Evolutionary conservation across 345 rosid genomes (phyloP), one percentile per base, ranked within the genome.

Genomic region (Cardamine occulta): DNA sequence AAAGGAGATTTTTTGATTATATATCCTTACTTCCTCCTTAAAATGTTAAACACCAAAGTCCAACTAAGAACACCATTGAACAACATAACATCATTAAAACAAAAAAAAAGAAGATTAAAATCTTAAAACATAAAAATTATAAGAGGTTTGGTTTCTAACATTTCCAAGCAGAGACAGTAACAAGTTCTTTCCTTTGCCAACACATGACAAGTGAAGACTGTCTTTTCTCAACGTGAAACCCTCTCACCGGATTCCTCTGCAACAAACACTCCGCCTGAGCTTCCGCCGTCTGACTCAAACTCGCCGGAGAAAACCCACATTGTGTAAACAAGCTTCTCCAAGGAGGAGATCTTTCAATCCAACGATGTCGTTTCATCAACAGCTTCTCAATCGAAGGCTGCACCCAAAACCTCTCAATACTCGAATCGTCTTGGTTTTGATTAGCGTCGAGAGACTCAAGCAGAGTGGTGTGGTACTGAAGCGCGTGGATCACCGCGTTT

Each of bases 91-190:
- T 14, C 56, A 56, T 26, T 11, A 4, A 13, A 13, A 42, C 13
- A 42, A 40, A 4, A 13, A 13, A 42, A 42, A 42, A 40, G 28
- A 26, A 42, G 5, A 4, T 49, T 29, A 59, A 56, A 24, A 23
- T 60, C 62, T 37, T 28, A 52, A 37, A 66, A 66, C 23, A 37
- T 18, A 52, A 32, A 34, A 59, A 47, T 64, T 78, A 72, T 51
- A 26, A 54, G 11, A 74, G 9, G 23, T 37, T 8, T 32, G 26
- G 13, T 14, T 24, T 89, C 70, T 81, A 89, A 82, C 91, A 89
- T 70, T 87, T 89, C 98, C 98, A 94, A 40, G 91, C 95, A 26
- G 96, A 89, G 74, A 86, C 95, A n/a, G 91, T 84, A 24, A 90
- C 83, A 52, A 94, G 91, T 68, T 94, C 98, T 68, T 88, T 80